phyloP scores from a whole-genome alignment of 2,329 filamentous ascomycete species.

The Pezicula rhizophila region DNA sequence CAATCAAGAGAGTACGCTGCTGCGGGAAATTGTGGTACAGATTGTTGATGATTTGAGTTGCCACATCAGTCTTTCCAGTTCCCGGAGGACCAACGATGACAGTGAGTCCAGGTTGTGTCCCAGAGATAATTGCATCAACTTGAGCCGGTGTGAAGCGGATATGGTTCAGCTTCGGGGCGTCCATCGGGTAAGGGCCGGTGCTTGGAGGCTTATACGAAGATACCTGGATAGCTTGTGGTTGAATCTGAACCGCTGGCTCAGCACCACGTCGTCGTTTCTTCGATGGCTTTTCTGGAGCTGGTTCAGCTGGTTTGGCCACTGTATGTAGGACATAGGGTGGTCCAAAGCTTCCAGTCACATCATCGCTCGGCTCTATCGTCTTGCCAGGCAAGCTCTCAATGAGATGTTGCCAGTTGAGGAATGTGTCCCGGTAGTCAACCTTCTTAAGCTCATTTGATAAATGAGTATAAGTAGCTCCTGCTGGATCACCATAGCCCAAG shows the following conservation, averaged over 20 bases:
- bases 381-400: conserved; percentile 85
- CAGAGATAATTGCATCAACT: conserved; percentile 87
- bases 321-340: conserved; percentile 84
- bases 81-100: conserved; percentile 92
- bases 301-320: conserved; percentile 45
- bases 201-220: conserved; percentile 88
- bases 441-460: conserved; percentile 70
- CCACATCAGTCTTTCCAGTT: conserved; percentile 98
- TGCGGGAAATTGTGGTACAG: conserved; percentile 96
- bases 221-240: conserved; percentile 67
- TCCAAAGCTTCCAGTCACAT: conserved; percentile 66
- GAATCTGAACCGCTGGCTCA: conserved; percentile 56
- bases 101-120: conserved; percentile 88
- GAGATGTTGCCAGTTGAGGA: conserved; percentile 91
- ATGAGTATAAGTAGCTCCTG: conserved; percentile 79
- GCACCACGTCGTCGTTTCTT: conserved; percentile 85
- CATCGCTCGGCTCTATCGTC: conserved; percentile 71
- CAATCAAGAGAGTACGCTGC: conserved; percentile 85
- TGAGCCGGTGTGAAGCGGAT: conserved; percentile 89
- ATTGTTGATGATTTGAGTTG: conserved; percentile 97
- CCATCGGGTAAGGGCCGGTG: conserved; percentile 80
- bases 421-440: conserved; percentile 89
- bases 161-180: conserved; percentile 73
- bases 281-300: conserved; percentile 51
- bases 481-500: conserved; percentile 91